Evolutionary conservation across 1,284 basidiomycete species (phyloP).

Genomic region (Athelia sp.): DNA sequence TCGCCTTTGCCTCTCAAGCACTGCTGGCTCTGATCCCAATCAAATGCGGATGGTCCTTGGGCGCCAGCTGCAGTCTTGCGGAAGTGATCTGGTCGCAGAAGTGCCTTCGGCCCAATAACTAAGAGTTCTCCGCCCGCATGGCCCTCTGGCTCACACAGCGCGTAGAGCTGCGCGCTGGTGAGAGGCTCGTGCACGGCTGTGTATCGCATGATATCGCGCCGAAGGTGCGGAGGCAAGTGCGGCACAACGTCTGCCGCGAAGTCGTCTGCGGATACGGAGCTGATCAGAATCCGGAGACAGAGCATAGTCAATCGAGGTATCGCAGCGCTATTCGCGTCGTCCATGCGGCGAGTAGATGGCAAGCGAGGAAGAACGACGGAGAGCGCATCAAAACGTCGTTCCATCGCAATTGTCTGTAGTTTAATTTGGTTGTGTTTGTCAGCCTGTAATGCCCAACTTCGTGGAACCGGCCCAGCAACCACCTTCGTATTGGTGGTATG

Average conservation of each 20-base stretch:
- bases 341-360: conserved; percentile 7
- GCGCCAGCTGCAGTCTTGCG: conserved; percentile 5
- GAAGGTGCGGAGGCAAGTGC: conserved; percentile 50
- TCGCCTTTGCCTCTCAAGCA: not conserved
- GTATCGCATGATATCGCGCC: conserved; percentile 49
- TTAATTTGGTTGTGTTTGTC: conserved; percentile 1
- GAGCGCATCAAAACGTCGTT: conserved; percentile 51
- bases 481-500: conserved; percentile 10
- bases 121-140: conserved; percentile 59
- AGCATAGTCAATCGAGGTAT: conserved; percentile 43
- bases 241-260: conserved; percentile 40
- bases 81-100: conserved; percentile 39
- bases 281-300: conserved; percentile 40
- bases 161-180: conserved; percentile 37
- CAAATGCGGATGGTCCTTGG: not conserved
- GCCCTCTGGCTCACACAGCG: conserved; percentile 40
- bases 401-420: conserved; percentile 17
- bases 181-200: conserved; percentile 53
- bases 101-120: conserved; percentile 49
- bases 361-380: conserved; percentile 40
- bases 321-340: conserved; percentile 2
- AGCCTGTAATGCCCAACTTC: conserved; percentile 36
- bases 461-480: conserved; percentile 42
- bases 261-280: conserved; percentile 29
- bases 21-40: not conserved